Percentiles rank a stretch among this genome's conserved stretches.
Conservation (phyloP, 441 rosid genomes). For the Omphalea diandra region DNA sequence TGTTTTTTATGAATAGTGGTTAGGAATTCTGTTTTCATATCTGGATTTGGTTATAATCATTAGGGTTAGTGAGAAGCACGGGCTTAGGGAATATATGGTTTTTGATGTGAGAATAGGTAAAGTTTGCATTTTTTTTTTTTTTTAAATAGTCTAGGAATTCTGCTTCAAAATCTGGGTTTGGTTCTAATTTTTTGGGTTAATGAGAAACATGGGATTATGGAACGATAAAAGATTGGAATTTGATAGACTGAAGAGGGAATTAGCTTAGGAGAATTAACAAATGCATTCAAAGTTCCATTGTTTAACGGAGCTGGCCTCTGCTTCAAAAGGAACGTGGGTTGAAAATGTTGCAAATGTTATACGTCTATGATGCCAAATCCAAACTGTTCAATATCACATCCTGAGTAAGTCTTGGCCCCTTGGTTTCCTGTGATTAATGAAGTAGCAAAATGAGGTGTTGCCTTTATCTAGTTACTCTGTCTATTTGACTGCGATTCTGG, state of each 20-base stretch:
- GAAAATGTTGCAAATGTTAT: neutral
- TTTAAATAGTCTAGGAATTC: neutral
- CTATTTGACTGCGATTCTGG: neutral
- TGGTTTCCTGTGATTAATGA: neutral
- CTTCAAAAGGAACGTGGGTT: neutral
- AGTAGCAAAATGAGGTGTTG: neutral
- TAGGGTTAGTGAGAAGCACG: neutral
- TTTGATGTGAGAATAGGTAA: too few species aligned
- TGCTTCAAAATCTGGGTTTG: neutral
- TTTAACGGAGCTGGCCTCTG: too few species aligned
- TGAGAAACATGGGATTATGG: neutral
- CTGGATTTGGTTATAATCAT: neutral
- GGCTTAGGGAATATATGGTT: neutral
- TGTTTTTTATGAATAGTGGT: neutral
- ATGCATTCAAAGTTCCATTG: too few species aligned
- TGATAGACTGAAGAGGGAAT: too few species aligned
- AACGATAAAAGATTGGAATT: neutral
- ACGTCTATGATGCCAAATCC: neutral
- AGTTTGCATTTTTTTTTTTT: too few species aligned
- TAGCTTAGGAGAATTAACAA: too few species aligned
- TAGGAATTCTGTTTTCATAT: neutral
- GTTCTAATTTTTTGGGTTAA: neutral
- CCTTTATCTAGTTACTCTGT: neutral
- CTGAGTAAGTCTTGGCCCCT: neutral
- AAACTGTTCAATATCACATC: neutral